A percentile compares a stretch with the other conserved stretches of the same genome.
Evolutionary conservation across 73 alveolate genomes (phyloP).

Genomic region (Diophrys sp.): DNA sequence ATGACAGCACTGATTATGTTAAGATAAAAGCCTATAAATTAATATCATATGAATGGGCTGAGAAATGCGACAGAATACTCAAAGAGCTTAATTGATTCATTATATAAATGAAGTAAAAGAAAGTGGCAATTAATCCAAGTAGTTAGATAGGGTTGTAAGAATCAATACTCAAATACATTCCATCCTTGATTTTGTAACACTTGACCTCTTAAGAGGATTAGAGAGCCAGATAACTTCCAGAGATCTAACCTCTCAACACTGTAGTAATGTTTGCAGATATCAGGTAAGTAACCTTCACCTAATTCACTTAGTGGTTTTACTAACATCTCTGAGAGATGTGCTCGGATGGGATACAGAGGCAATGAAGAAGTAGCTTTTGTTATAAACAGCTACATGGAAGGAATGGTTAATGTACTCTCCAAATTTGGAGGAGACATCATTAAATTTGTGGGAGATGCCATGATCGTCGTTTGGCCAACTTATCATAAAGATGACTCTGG

Average conservation of each 20-base stretch:
- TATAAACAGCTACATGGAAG: conserved; percentile 91
- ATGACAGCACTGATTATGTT: too few species aligned
- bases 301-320: conserved; percentile 67
- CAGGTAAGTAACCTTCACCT: conserved; percentile 10
- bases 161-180: conserved; percentile 32
- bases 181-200: conserved; percentile 37
- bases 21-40: too few species aligned
- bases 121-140: too few species aligned
- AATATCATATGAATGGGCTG: too few species aligned
- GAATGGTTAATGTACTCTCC: conserved; percentile 79
- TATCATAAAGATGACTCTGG: conserved; percentile 4
- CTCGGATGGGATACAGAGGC: conserved; percentile 89
- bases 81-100: too few species aligned
- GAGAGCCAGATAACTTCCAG: conserved; percentile 41
- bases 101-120: too few species aligned
- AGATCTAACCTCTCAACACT: conserved; percentile 65
- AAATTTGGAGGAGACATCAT: conserved; percentile 96
- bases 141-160: too few species aligned
- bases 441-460: conserved; percentile 96
- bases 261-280: conserved; percentile 82
- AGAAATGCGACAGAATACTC: too few species aligned
- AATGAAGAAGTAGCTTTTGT: conserved; percentile 90
- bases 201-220: conserved; percentile 26
- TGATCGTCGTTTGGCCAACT: conserved; percentile 96
- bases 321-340: conserved; percentile 81